Evolutionary conservation across 176 grass and related monocot genomes (phyloP), one percentile per base, ranked within the genome.

Genomic region (Areca catechu): DNA sequence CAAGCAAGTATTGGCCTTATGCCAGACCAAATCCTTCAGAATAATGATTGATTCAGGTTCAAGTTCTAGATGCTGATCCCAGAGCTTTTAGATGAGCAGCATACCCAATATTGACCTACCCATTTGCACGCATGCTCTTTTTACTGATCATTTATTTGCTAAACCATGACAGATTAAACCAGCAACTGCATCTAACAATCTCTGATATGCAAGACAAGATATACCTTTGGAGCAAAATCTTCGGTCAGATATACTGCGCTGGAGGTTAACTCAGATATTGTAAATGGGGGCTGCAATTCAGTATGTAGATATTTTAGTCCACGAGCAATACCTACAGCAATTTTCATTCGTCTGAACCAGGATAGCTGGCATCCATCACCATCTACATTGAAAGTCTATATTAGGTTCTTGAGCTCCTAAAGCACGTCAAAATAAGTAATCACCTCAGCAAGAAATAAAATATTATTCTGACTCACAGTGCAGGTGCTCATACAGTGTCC

Each of bases 161-260:
- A 14, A 43, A 43, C 34, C 1, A 43, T 12, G 34, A 43, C 34
- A 12, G 7, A 43, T 43, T 43, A 43, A 43, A 43, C 34, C 34
- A 43, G 9, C 9, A 43, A 43, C 34, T 43, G 34, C 34, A 43
- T 43, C 17, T 51, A 66, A 24, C 5, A 17, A 54, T 12, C 34
- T 12, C 34, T 16, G 53, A 60, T 6, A 20, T 28, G 34, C 34
- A 7, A 30, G 7, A 52, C 14, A n/a, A 15, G n/a, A 12, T 12
- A 57, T 80, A 90, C 91, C 83, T 98, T 98, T 59, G 93, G 84
- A 19, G 87, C 70, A 19, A 85, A 97, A 82, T 97, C 93, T 88
- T 97, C 93, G 0, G 87, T 98, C 19, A 85, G 54, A 0, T 92
- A 88, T 0, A 98, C 81, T 0, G 81, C 77, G 25, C 78, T 92